Conservation (phyloP, 441 rosid genomes). For the Erodium trifolium region DNA sequence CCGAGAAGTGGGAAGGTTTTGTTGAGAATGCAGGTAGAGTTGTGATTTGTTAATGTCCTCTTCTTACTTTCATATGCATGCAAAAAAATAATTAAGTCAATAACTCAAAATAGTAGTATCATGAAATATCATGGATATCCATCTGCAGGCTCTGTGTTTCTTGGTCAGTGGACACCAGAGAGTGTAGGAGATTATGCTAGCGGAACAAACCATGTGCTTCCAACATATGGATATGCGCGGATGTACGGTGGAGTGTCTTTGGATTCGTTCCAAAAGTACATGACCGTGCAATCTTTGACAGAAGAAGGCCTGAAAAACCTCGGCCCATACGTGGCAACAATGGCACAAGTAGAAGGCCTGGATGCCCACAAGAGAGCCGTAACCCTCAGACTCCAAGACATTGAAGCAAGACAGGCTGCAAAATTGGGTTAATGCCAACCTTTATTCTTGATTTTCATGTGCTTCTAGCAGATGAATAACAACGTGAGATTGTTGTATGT, state of each 20-base stretch:
- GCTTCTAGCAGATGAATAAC: not conserved
- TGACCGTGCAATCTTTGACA: constrained; percentile 74
- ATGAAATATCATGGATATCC: not conserved
- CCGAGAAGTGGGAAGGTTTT: constrained; percentile 82
- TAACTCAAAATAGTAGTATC: not conserved
- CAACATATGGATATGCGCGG: constrained; percentile 78
- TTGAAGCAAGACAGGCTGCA: constrained; percentile 46
- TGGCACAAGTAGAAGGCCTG: constrained; percentile 81
- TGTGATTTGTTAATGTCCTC: not conserved
- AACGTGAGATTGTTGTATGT: not conserved
- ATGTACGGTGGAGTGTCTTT: constrained; percentile 86
- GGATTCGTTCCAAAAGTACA: constrained; percentile 73
- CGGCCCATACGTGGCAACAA: constrained; percentile 71
- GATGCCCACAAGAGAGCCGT: constrained; percentile 89
- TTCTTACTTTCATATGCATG: not conserved
- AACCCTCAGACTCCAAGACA: constrained; percentile 61
- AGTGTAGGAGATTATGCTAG: constrained; percentile 90
- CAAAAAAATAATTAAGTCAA: not conserved
- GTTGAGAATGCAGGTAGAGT: constrained; percentile 76
- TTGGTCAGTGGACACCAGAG: constrained; percentile 87
- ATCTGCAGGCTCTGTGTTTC: constrained; percentile 57
- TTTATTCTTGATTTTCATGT: not conserved
- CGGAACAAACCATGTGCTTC: constrained; percentile 88
- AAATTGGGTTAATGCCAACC: constrained; percentile 19
- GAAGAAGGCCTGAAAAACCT: constrained; percentile 70